Conservation (phyloP, 2,329 filamentous ascomycete species). For the Sporothrix curviconia region DNA sequence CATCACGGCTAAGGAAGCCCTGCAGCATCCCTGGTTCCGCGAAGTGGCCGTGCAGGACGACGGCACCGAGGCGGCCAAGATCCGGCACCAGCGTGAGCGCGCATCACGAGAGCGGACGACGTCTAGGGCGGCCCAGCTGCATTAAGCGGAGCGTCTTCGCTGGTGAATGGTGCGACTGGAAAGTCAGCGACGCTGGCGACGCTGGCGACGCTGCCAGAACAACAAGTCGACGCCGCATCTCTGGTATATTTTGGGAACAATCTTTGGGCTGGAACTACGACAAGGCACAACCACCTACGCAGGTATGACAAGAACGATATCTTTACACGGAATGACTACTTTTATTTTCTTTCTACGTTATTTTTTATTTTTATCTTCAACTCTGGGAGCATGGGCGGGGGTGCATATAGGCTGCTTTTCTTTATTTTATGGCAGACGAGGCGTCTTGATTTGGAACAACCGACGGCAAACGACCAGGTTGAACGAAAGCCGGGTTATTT, state of each 20-base stretch:
- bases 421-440: too few relatives aligned
- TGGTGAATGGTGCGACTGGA: too few relatives aligned
- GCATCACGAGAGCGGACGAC: constrained; percentile 9
- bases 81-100: constrained; percentile 42
- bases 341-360: not conserved
- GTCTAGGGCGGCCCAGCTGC: not conserved
- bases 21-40: constrained; percentile 63
- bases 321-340: not conserved
- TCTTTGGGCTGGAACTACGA: not conserved
- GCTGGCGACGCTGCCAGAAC: too few relatives aligned
- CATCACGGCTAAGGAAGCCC: constrained; percentile 59
- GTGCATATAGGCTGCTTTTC: constrained; percentile 1
- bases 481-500: not conserved
- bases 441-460: not conserved
- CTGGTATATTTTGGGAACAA: not conserved
- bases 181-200: too few relatives aligned
- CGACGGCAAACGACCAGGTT: too few relatives aligned
- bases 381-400: not conserved
- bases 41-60: constrained; percentile 58
- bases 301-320: not conserved
- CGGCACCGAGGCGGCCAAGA: constrained; percentile 61
- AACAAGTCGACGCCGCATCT: too few relatives aligned
- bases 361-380: not conserved
- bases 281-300: not conserved
- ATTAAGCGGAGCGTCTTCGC: too few relatives aligned